Base-by-base conservation (phyloP, 23 red algal genomes). In the Gracilariopsis chorda region DNA sequence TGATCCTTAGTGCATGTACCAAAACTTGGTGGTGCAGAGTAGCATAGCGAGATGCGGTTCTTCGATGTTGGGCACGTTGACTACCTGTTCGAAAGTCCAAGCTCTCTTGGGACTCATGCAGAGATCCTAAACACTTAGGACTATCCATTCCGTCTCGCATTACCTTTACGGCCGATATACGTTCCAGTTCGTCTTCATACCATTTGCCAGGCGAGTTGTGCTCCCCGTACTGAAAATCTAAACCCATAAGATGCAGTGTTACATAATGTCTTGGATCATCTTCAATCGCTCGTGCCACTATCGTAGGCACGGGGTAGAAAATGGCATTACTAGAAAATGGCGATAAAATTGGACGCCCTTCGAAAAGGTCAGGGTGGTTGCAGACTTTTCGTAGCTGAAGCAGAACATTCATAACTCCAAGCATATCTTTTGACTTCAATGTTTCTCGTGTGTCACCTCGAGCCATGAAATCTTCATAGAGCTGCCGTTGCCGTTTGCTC, bases 321-420 rank as follows among this genome's bases (percentile, higher is more conserved):
- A 95, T 30, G 28, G 85, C 65, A 27, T 27, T 19, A 27, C 53
- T 79, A 8, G 75, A 39, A 48, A 90, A 87, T 28, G 92, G 93
- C 4, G 80, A 86, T 5, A 84, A 44, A 43, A 95, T 98, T 32
- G 82, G 90, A 55, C 95, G 89, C 35, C 90, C 90, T 74, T 95
- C 93, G 76, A 98, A 98, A 27, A 98, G 57, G 61, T 95, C 93
- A 1, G 96, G 96, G 64, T 98, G 96, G 61, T 98, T 98, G 59
- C 96, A 98, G 21, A 98, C 96, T 72, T 98, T 98, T 56, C 96
- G 92, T 59, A 98, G 80, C 77, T 98, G 96, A 88, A 98, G 93
- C 63, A 98, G 77, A 58, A 98, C 78, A 39, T 95, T 98, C 93
- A 95, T 98, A 33, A 98, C 95, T 11, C 74, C 65, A 34, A 97